Base-by-base conservation (phyloP, 2,329 filamentous ascomycete species). In the Diaporthe nobilis region DNA sequence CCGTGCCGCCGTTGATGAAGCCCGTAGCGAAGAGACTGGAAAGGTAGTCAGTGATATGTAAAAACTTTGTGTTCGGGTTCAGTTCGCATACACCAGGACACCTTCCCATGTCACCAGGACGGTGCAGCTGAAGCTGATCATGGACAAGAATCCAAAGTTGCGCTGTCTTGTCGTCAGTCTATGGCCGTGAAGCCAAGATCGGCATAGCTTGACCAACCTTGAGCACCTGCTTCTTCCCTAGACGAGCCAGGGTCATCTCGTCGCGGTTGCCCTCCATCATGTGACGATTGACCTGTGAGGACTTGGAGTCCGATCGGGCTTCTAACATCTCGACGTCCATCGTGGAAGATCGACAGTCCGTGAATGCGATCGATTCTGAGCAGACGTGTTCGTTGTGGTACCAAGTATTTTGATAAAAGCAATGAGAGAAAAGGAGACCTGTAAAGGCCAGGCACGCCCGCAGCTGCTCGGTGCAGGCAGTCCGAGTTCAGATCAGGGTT, bases 1-100 rank as follows among this genome's bases (percentile, higher is more conserved):
- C 85, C 0, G 85, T 84, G 3, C 87, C 87, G 25, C 87, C 87
- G 75, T 88, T 87, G 22, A 81, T 63, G 9, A 84, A 81, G 12
- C 82, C 82, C 0, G 58, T 61, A 25, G 58, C 34, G 8, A 61
- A 61, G 13, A 61, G 58, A 42, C 58, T 61, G 58, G 9, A 0
- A 2, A n/a, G 20, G 10, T 10, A 2, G n/a, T 42, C 0, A 61
- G 34, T n/a, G n/a, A 17, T 28, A n/a, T n/a, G n/a, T n/a, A n/a
- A n/a, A n/a, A n/a, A n/a, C n/a, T n/a, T n/a, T n/a, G n/a, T n/a
- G n/a, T n/a, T n/a, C n/a, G n/a, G n/a, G n/a, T 57, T 13, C 37
- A 13, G 37, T 13, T 25, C 1, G 49, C 70, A 7, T 34, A 72
- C 70, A 72, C 75, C 78, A 84, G 53, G 73, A 76, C 31, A 28